Evolutionary conservation across 148 eudicot species (phyloP).

Genomic region (Silene uniflora): DNA sequence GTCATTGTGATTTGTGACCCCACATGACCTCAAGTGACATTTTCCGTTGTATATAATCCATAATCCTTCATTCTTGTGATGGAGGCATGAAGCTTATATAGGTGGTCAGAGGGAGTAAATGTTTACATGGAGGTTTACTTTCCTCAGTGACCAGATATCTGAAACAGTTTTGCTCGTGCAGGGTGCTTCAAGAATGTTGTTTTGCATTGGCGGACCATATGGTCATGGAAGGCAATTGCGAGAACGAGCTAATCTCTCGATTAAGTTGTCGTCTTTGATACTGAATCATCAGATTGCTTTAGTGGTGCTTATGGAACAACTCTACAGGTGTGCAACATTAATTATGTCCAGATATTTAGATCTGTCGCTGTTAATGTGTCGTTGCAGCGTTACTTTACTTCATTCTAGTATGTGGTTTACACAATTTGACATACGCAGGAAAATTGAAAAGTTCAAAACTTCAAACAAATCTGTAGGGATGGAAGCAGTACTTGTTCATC

Average conservation of each 20-base stretch:
- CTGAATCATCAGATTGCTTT: conserved; percentile 86
- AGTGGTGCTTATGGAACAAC: conserved; percentile 77
- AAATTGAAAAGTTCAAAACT: background rate
- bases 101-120: background rate
- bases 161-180: conserved; percentile 18
- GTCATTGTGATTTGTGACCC: too few relatives aligned
- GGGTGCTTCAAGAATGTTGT: conserved; percentile 68
- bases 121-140: background rate
- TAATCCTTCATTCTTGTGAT: too few relatives aligned
- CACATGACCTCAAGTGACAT: too few relatives aligned
- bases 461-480: background rate
- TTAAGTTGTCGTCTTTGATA: conserved; percentile 70
- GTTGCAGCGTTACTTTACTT: too few relatives aligned
- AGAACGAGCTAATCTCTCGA: conserved; percentile 56
- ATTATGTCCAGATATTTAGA: background rate
- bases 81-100: too few relatives aligned
- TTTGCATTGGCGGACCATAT: conserved; percentile 87
- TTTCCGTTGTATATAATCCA: too few relatives aligned
- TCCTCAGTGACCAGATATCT: background rate
- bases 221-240: conserved; percentile 76
- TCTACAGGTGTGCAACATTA: conserved; percentile 52
- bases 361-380: background rate
- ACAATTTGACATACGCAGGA: background rate
- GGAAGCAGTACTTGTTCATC: background rate
- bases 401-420: background rate